Base-by-base conservation (phyloP, 305 asterid species). In the Petunia hybrid region DNA sequence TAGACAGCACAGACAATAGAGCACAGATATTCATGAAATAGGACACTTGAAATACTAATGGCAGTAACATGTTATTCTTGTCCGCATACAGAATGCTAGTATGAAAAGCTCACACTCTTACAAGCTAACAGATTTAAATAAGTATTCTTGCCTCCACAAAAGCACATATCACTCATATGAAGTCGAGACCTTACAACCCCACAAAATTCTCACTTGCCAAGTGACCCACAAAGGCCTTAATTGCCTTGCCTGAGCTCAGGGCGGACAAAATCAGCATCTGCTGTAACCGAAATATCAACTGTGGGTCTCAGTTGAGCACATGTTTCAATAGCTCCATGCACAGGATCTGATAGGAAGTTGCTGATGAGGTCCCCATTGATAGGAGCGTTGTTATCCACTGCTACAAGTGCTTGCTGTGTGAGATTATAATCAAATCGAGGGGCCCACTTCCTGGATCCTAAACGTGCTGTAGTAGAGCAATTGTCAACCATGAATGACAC, bases 401-500 rank as follows among this genome's bases (percentile, higher is more conserved):
- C 91, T 55, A 93, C 98, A 60, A 96, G 86, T 1, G 99, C 98
- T 88, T 96, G 98, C 85, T 96, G 98, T 39, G 97, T 94, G 59
- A 96, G 90, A 80, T 91, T 83, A 87, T 94, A 96, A 43, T 96
- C 99, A 8, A 96, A 96, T 66, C 97, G 87, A 2, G 98, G 98
- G 3, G 99, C 98, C 98, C 98, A 94, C 80, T 96, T 94, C 88
- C 97, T 90, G 3, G 98, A 91, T 56, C 99, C 99, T 84, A 94
- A 76, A 5, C 98, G 87, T 6, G 98, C 99, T 7, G 99, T 96
- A 8, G 99, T 95, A 38, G 98, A 96, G 80, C 99, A 96, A 85
- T 96, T 96, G 84, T 96, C 99, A 2, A 96, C 99, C 99, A 96
- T 96, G 86, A 96, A 96, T 3, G 98, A 91, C 9, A 96, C 98